These are phyloP conservation scores for Entomortierella beljakovae DNA, from an alignment of 192 early-diverging fungal species.

Conservation along the genomic window DNA sequence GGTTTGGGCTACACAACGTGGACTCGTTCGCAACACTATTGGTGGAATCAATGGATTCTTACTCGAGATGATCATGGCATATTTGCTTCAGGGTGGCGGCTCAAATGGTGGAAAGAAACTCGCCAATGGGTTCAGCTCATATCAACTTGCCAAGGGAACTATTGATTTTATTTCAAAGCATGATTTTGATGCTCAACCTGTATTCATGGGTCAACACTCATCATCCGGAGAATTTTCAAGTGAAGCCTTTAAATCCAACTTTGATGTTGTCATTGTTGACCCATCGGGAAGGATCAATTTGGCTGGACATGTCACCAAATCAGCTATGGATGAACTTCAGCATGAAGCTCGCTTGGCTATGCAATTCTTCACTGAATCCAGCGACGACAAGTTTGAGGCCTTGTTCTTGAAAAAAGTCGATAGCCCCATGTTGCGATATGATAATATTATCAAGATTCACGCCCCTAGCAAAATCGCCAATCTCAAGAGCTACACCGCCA, in stretches of 20 bases:
- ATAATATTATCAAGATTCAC: conserved; percentile 72
- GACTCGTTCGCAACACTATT: conserved; percentile 56
- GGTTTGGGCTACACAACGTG: conserved; percentile 89
- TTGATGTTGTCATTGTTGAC: conserved; percentile 89
- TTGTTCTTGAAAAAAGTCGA: conserved; percentile 83
- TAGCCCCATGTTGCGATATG: conserved; percentile 71
- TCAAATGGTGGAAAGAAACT: conserved; percentile 71
- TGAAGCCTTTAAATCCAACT: conserved; percentile 68
- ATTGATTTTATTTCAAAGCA: conserved; percentile 86
- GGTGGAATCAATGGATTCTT: conserved; percentile 82
- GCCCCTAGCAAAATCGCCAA: conserved; percentile 36
- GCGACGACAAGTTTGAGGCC: conserved; percentile 77
- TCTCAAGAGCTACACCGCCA: conserved; percentile 37
- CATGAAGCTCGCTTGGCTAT: conserved; percentile 76
- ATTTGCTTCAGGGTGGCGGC: conserved; percentile 76
- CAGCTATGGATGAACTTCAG: conserved; percentile 78
- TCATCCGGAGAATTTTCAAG: conserved; percentile 68
- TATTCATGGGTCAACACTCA: conserved; percentile 78
- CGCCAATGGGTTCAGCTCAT: conserved; percentile 78
- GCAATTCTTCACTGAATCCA: conserved; percentile 71
- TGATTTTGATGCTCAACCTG: conserved; percentile 70
- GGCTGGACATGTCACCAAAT: conserved; percentile 72
- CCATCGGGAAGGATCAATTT: conserved; percentile 87
- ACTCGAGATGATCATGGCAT: conserved; percentile 89
- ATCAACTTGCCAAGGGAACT: conserved; percentile 87